Conservation (phyloP, 257 asterid species). For the Nicotiana knightiana region DNA sequence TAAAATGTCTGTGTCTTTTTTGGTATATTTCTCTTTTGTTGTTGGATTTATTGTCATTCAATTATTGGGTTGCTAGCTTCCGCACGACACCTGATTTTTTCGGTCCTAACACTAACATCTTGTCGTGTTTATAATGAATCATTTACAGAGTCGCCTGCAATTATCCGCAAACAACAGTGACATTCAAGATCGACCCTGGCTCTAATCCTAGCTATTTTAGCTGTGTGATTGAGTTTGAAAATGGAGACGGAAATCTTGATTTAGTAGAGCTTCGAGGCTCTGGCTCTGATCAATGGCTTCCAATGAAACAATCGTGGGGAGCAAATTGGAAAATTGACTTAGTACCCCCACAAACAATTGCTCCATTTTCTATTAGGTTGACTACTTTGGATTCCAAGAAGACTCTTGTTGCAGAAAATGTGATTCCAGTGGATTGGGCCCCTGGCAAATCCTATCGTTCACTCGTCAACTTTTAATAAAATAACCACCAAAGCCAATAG, state of each 20-base stretch:
- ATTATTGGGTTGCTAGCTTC: too few species aligned
- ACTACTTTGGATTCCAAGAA: conserved; percentile 15
- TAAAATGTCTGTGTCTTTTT: too few species aligned
- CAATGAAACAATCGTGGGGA: conserved; percentile 33
- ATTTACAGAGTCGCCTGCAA: conserved; percentile 28
- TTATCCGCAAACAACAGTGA: conserved; percentile 6
- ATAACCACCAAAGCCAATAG: too few species aligned
- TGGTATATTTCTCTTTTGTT: too few species aligned
- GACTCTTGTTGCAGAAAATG: conserved; percentile 10
- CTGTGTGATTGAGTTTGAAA: conserved; percentile 21
- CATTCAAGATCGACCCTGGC: conserved; percentile 20
- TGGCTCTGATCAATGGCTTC: conserved; percentile 14
- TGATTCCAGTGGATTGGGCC: conserved; percentile 30
- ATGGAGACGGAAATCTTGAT: conserved; percentile 41
- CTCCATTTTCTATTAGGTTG: conserved; percentile 33
- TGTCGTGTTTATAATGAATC: background rate
- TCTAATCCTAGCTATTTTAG: conserved; percentile 25
- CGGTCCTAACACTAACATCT: too few species aligned
- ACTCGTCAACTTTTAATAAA: conserved; percentile 8
- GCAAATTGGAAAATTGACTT: conserved; percentile 19
- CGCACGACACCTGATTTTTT: too few species aligned
- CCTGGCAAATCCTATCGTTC: conserved; percentile 17
- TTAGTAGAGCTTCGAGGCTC: conserved; percentile 16
- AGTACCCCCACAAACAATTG: background rate
- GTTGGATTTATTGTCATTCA: too few species aligned